phyloP scores from a whole-genome alignment of 192 early-diverging fungal genomes.

The Umbelopsis vinacea region DNA sequence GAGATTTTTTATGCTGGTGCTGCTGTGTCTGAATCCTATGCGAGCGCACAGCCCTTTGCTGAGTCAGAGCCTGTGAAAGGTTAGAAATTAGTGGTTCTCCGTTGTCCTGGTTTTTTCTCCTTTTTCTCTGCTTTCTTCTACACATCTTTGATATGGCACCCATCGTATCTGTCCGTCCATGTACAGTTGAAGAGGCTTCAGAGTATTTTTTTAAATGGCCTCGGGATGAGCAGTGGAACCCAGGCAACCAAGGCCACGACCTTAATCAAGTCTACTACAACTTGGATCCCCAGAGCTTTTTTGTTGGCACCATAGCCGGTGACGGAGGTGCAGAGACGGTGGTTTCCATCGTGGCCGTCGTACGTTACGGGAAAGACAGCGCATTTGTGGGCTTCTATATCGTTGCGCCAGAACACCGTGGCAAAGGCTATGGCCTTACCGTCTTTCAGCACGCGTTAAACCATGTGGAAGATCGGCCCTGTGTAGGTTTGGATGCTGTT shows the following conservation, averaged over 20 bases:
- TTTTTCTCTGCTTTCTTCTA: background rate
- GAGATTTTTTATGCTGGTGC: background rate
- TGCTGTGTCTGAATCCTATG: background rate
- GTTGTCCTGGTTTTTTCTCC: background rate
- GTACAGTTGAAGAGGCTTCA: background rate
- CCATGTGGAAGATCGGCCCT: background rate
- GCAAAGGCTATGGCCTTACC: constrained; percentile 30
- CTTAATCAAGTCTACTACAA: background rate
- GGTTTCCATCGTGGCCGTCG: background rate
- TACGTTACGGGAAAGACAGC: constrained; percentile 33
- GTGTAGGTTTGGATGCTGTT: background rate
- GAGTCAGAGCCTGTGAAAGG: no score
- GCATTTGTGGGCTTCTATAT: constrained; percentile 40
- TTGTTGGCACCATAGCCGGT: background rate
- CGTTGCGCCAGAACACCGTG: constrained; percentile 25
- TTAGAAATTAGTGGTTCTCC: background rate
- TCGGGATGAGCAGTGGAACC: background rate
- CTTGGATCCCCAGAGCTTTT: background rate
- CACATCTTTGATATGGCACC: background rate
- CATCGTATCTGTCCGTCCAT: background rate
- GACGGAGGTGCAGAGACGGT: background rate
- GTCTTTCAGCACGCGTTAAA: background rate
- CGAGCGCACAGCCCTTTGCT: no score
- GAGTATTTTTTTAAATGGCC: constrained; percentile 6
- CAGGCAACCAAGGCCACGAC: background rate